Base-by-base conservation (phyloP, 805 yeast genomes). In the Pichia deserticola region DNA sequence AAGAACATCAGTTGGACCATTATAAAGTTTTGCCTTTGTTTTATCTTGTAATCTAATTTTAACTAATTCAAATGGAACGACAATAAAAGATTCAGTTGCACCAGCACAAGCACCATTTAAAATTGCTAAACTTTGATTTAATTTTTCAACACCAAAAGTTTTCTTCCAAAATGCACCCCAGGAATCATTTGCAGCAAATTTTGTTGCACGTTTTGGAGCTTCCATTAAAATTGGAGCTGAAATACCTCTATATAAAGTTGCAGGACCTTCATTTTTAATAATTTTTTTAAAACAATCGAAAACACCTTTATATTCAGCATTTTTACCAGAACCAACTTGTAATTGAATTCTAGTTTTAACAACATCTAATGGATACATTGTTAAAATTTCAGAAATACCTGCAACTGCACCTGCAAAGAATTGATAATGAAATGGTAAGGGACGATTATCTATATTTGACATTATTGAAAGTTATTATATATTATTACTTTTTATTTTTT, bases 91-190 rank as follows among this genome's bases (percentile, higher is more conserved):
- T 68, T 93, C 99, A 42, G 90, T 84, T 37, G 97, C 95, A 73
- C 99, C 99, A 7, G 99, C 99, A 51, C 95, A 86, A 36, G 98
- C 97, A 72, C 99, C 99, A 40, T 97, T 87, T 58, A 92, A 74
- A 49, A 93, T 73, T 3, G 97, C 89, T 63, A 93, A 73, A 8
- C 86, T 81, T 71, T 92, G 98, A 54, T 74, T 86, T 79, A 86
- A 77, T 55, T 77, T 67, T 8, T 74, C 66, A 42, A 86, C 75
- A 47, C 88, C 95, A 65, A 90, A 89, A 25, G 71, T 65, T 33
- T 74, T 73, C 57, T 80, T 79, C 77, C 89, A 92, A 58, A 89
- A 68, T 67, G 84, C 84, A 47, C 96, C 92, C 85, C 96, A 93
- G 67, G 89, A 95, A 66, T 93, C 99, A 66, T 93, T 93, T 54